Evolutionary conservation across 495 filamentous ascomycete genomes (phyloP).

Genomic region (Aspergillus panamensis): DNA sequence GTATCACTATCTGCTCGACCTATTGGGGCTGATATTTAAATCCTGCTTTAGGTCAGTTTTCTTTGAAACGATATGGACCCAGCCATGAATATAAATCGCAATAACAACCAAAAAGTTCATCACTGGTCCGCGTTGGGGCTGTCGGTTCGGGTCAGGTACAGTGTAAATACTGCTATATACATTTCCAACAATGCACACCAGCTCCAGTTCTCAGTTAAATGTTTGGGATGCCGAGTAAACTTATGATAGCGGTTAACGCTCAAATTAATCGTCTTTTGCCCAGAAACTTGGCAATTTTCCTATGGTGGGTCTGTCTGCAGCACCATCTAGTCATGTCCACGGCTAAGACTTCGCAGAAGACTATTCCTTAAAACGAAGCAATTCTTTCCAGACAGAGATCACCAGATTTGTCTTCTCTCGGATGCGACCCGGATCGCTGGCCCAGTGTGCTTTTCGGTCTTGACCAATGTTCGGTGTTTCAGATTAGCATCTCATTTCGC

Average conservation of each 20-base stretch:
- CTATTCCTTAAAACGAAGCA: too few relatives aligned
- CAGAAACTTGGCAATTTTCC: too few relatives aligned
- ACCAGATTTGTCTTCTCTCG: background rate
- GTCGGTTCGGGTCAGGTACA: too few relatives aligned
- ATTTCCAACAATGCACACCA: too few relatives aligned
- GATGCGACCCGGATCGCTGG: conserved; percentile 13
- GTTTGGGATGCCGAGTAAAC: too few relatives aligned
- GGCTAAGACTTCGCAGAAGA: too few relatives aligned
- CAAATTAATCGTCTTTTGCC: too few relatives aligned
- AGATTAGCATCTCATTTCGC: conserved; percentile 29
- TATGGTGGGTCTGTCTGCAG: too few relatives aligned
- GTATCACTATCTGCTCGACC: background rate
- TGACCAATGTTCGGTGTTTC: conserved; percentile 35
- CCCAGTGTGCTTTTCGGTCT: conserved; percentile 1
- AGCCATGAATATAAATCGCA: background rate
- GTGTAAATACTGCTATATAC: too few relatives aligned
- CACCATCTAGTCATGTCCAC: too few relatives aligned
- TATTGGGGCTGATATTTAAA: background rate
- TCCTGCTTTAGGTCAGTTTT: background rate
- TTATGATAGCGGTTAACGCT: too few relatives aligned
- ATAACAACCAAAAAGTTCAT: background rate
- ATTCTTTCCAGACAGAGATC: background rate
- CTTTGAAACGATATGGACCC: background rate
- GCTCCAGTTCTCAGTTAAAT: too few relatives aligned
- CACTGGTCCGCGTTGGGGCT: background rate